Percentiles rank a stretch among this genome's conserved stretches.
Conservation (phyloP, 306 rosid species). For the Castanea mollissima region DNA sequence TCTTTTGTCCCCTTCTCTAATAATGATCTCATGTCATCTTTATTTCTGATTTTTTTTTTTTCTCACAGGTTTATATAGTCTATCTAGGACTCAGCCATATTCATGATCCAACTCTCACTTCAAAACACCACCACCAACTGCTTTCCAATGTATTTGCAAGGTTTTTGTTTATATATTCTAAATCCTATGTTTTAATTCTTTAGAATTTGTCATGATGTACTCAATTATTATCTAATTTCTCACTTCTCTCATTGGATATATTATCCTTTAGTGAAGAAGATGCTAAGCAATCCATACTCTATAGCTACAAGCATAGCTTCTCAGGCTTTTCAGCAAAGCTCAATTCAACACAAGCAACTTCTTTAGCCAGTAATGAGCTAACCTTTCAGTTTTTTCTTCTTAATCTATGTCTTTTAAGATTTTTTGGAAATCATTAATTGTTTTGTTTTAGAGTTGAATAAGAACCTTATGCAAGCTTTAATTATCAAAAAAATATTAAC, state of each 20-base stretch:
- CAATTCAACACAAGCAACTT: slow-evolving; percentile 46
- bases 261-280: slow-evolving; percentile 44
- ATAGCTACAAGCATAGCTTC: slow-evolving; percentile 57
- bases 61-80: slow-evolving; percentile 49
- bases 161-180: slow-evolving; percentile 11
- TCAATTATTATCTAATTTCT: background rate
- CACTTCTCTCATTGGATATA: background rate
- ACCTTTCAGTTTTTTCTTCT: background rate
- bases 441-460: background rate
- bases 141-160: slow-evolving; percentile 49
- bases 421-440: background rate
- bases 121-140: slow-evolving; percentile 37
- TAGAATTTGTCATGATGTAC: background rate
- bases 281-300: slow-evolving; percentile 45
- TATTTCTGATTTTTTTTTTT: background rate
- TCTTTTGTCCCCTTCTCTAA: background rate
- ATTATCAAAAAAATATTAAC: background rate
- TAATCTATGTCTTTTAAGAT: background rate
- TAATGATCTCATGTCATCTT: background rate
- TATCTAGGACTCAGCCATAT: slow-evolving; percentile 41
- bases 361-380: slow-evolving; percentile 41
- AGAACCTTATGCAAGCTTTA: background rate
- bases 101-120: slow-evolving; percentile 31
- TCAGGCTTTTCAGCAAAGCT: slow-evolving; percentile 67
- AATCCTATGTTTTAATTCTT: background rate